These are phyloP conservation scores for Dujonia santamariae DNA, from an alignment of 1,139 yeast species.

Conservation along the genomic window DNA sequence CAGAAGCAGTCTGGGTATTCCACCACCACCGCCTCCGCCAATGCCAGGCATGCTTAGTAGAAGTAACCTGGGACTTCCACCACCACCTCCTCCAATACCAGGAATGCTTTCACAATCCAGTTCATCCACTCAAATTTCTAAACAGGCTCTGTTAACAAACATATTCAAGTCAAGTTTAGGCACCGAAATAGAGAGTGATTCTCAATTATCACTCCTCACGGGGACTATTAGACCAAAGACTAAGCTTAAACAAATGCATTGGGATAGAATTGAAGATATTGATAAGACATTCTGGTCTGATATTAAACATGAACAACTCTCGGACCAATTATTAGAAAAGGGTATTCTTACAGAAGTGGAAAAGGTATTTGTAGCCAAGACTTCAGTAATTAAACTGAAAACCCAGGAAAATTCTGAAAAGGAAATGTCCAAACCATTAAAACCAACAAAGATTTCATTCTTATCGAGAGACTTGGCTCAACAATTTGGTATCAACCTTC, in stretches of 20 bases:
- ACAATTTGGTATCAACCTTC: constrained; percentile 90
- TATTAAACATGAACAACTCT: constrained; percentile 43
- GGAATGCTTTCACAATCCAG: constrained; percentile 13
- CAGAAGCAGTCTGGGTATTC: neutral
- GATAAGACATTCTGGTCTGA: constrained; percentile 83
- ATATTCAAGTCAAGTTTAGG: no score
- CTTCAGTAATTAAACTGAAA: constrained; percentile 42
- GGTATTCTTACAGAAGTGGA: constrained; percentile 84
- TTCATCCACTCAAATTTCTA: constrained; percentile 4
- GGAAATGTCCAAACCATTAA: constrained; percentile 18
- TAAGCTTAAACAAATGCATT: constrained; percentile 87
- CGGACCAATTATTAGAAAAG: constrained; percentile 54
- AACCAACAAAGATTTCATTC: constrained; percentile 50
- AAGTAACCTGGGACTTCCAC: constrained; percentile 9
- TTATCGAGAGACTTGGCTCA: constrained; percentile 72
- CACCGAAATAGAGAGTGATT: no score
- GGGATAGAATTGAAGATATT: constrained; percentile 79
- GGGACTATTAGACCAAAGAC: constrained; percentile 50
- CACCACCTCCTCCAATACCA: constrained; percentile 14
- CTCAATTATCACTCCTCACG: no score
- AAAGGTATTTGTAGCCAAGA: constrained; percentile 66
- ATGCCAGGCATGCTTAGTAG: constrained; percentile 11
- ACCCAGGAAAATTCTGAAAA: constrained; percentile 22
- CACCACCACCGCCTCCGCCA: constrained; percentile 12
- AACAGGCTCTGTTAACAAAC: constrained; percentile 5